Conservation (phyloP, 305 asterid species). For the Fraxinus velutina region DNA sequence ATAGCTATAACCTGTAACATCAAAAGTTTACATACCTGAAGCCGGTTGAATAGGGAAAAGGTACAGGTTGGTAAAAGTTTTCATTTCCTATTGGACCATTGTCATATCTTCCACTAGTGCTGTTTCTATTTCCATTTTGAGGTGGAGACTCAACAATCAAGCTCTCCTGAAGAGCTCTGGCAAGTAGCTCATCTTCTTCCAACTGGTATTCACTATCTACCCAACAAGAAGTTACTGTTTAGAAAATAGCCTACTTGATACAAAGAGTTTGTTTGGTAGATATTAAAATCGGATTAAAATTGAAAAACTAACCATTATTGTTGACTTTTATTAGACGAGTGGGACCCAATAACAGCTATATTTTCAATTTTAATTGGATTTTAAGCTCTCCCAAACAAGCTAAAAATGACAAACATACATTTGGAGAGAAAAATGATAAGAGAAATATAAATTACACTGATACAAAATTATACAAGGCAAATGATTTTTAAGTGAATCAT, state of each 20-base stretch:
- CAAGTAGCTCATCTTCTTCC: conserved; percentile 77
- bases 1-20: background rate
- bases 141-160: conserved; percentile 59
- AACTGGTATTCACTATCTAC: conserved; percentile 46
- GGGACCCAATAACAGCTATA: too few relatives aligned
- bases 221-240: conserved; percentile 7
- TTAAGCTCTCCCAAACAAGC: too few relatives aligned
- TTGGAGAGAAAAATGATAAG: background rate
- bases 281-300: too few relatives aligned
- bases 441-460: background rate
- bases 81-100: conserved; percentile 27
- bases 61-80: conserved; percentile 44
- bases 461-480: background rate
- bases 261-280: background rate
- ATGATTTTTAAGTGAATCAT: background rate
- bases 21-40: conserved; percentile 34
- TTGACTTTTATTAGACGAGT: too few relatives aligned
- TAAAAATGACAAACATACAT: background rate
- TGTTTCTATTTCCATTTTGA: conserved; percentile 28
- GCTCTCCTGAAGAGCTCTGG: conserved; percentile 78
- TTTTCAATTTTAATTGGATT: too few relatives aligned
- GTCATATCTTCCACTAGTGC: conserved; percentile 19
- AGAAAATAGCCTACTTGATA: background rate
- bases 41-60: conserved; percentile 41
- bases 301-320: too few relatives aligned